A percentile compares a stretch with the other conserved stretches of the same genome.
Evolutionary conservation across 2,329 filamentous ascomycete species (phyloP).

Genomic region (Helotiales sp.): DNA sequence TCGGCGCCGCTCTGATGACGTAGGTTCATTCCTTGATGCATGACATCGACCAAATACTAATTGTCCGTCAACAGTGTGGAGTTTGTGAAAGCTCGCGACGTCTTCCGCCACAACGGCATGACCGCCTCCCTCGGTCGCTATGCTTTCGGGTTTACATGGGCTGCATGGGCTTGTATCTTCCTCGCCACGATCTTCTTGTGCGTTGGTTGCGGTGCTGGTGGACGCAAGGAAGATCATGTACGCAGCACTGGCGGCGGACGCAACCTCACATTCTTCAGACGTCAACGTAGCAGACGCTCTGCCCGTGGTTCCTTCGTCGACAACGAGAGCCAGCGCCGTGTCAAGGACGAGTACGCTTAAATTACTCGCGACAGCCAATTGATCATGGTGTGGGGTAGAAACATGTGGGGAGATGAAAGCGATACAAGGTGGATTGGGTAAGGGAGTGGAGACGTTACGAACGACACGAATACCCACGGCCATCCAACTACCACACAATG

Average conservation of each 20-base stretch:
- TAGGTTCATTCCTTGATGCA: constrained; percentile 43
- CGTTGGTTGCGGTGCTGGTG: constrained; percentile 48
- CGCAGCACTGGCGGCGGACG: constrained; percentile 27
- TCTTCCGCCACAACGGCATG: constrained; percentile 57
- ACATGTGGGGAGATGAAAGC: not conserved
- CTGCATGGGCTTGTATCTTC: constrained; percentile 64
- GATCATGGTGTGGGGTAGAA: not conserved
- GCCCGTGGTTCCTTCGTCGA: constrained; percentile 52
- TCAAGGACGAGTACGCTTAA: constrained; percentile 66
- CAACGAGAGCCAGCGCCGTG: constrained; percentile 55
- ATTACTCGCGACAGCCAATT: not conserved
- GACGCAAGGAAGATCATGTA: constrained; percentile 38
- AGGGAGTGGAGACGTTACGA: not conserved
- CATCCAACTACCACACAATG: constrained; percentile 5
- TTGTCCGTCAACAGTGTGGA: constrained; percentile 44
- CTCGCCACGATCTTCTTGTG: constrained; percentile 69
- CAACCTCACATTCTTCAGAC: constrained; percentile 44
- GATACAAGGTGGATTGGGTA: not conserved
- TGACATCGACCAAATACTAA: constrained; percentile 3
- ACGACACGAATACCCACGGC: constrained; percentile 16
- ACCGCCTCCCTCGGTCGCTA: constrained; percentile 63
- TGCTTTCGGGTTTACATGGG: constrained; percentile 79
- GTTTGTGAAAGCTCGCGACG: constrained; percentile 69
- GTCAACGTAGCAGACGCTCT: constrained; percentile 48
- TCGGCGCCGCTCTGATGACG: constrained; percentile 75